Evolutionary conservation across 768 basidiomycete species (phyloP), one percentile per base, ranked within the genome.

Genomic region (Xerocomellus chrysenteron): DNA sequence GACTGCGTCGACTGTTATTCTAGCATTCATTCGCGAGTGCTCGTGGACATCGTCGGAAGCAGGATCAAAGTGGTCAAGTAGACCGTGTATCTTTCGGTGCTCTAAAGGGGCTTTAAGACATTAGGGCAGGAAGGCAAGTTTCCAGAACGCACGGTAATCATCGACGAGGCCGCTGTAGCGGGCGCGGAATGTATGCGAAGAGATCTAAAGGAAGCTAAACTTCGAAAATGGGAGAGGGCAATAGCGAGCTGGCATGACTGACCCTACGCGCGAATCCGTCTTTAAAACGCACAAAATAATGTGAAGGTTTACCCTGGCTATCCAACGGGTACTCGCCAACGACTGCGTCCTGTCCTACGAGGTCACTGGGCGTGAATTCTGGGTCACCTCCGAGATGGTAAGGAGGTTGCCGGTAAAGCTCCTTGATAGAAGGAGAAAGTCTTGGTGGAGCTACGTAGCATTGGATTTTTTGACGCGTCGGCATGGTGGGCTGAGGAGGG

Each of bases 181-280:
- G 28, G 68, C 57, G 47, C 67, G 55, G 52, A 89, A 77, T 21
- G 62, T 58, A 24, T 62, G 56, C 21, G 76, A 76, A 46, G 68
- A 71, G 64, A 79, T 79, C 86, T 87, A 55, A 28, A 59, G 4
- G 57, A 28, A 36, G 4, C 50, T 53, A 58, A 60, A 54, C 4
- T 36, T 44, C 16, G 13, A 16, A 26, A 54, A 28, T 6, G n/a
- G 17, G 13, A 21, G 12, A 37, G 13, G 13, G n/a, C 3, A n/a
- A 42, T 4, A 45, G 17, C 36, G 33, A 48, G 12, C 35, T 24
- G 19, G 21, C 21, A 21, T 28, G 43, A 67, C 78, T 54, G 56
- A 87, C 88, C 73, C 79, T 84, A 61, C 80, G 76, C 12, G 80
- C 78, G 30, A 83, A 78, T n/a, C 84, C 87, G 17, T 79, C 79